These are phyloP conservation scores for Talaromyces sp. DNA, from an alignment of 2,329 filamentous ascomycete species.

Conservation along the genomic window DNA sequence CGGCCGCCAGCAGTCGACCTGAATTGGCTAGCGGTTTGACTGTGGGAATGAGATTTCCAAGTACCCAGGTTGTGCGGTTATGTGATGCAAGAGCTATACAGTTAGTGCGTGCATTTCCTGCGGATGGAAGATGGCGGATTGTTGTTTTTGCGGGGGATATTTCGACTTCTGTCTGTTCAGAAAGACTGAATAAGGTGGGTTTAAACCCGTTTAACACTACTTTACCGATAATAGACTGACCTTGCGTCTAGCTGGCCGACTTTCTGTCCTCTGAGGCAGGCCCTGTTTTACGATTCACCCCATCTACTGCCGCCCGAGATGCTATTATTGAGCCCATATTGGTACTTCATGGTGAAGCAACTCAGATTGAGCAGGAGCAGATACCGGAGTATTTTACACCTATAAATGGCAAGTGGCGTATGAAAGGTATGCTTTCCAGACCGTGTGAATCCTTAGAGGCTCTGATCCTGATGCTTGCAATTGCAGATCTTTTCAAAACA, in stretches of 20 bases:
- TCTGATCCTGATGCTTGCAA: background rate
- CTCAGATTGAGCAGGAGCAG: constrained; percentile 48
- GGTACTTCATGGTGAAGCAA: constrained; percentile 50
- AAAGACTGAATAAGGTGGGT: background rate
- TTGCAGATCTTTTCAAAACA: constrained; percentile 11
- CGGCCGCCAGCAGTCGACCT: background rate
- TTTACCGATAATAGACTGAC: background rate
- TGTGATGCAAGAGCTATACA: constrained; percentile 33
- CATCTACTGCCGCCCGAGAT: constrained; percentile 45
- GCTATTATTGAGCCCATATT: constrained; percentile 57
- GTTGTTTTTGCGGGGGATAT: constrained; percentile 15
- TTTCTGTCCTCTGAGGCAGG: constrained; percentile 42
- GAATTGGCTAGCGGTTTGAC: constrained; percentile 23
- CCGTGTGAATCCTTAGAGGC: too few relatives aligned
- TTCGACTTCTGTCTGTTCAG: background rate
- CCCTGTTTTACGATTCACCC: constrained; percentile 45
- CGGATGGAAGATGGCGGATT: constrained; percentile 33
- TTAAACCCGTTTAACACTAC: background rate
- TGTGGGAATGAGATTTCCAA: constrained; percentile 42
- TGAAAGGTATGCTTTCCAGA: constrained; percentile 45
- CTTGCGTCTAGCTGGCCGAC: constrained; percentile 32
- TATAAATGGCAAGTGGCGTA: constrained; percentile 52
- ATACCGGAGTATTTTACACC: constrained; percentile 59
- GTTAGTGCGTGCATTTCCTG: constrained; percentile 34
- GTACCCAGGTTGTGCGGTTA: constrained; percentile 51